Percentiles rank a stretch among this genome's conserved stretches.
phyloP scores from a whole-genome alignment of 1,284 basidiomycete species.

The Schizophyllum commune region DNA sequence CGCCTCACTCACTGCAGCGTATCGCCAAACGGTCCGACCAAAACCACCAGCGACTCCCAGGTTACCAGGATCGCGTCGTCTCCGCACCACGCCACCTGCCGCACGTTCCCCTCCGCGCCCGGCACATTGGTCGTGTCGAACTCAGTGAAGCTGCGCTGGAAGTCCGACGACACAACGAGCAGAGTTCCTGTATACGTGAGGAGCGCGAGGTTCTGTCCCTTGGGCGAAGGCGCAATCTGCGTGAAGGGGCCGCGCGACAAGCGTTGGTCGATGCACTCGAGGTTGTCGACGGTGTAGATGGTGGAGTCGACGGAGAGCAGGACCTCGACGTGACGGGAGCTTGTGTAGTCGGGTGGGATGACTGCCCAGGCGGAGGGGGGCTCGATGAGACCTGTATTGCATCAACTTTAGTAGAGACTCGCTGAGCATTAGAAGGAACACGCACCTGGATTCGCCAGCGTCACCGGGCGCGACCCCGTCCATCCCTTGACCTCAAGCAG shows the following conservation, averaged over 20 bases:
- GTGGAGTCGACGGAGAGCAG: slow-evolving; percentile 73
- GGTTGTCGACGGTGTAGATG: slow-evolving; percentile 76
- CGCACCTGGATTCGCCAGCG: slow-evolving; percentile 65
- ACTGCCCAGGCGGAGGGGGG: slow-evolving; percentile 80
- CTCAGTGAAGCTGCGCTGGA: slow-evolving; percentile 83
- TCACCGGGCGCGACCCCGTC: slow-evolving; percentile 65
- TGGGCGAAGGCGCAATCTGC: slow-evolving; percentile 83
- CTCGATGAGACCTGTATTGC: slow-evolving; percentile 54
- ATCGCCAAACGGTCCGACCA: slow-evolving; percentile 91
- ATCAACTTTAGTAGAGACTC: slow-evolving; percentile 10
- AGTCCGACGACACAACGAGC: slow-evolving; percentile 92
- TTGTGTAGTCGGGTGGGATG: slow-evolving; percentile 80
- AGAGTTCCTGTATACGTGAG: slow-evolving; percentile 68
- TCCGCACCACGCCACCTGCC: slow-evolving; percentile 90
- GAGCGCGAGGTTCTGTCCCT: slow-evolving; percentile 88
- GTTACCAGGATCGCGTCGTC: slow-evolving; percentile 90
- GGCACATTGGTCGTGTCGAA: slow-evolving; percentile 57
- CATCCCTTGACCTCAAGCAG: slow-evolving; percentile 84
- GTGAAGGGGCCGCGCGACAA: slow-evolving; percentile 85
- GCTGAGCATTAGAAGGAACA: slow-evolving; percentile 9
- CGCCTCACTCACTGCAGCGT: slow-evolving; percentile 60
- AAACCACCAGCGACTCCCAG: slow-evolving; percentile 73
- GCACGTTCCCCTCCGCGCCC: slow-evolving; percentile 46
- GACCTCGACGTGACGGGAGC: slow-evolving; percentile 83
- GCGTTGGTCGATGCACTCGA: slow-evolving; percentile 85